Conservation (phyloP, 1,139 yeast species). For the Suhomyces panamericanus region DNA sequence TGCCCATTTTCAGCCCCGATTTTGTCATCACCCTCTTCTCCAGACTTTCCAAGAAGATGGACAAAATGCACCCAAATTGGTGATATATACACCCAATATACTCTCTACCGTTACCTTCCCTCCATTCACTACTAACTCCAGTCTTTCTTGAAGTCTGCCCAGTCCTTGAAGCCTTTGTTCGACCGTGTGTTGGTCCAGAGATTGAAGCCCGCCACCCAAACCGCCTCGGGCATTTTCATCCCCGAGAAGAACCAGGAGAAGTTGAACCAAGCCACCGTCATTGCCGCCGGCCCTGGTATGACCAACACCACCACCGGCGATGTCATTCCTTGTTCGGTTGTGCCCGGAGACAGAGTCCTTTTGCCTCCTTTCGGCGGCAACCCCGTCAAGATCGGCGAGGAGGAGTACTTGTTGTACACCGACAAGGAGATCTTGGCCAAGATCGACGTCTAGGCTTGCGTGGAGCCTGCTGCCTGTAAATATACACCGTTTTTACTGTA, state of each 20-base stretch:
- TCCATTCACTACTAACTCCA: slow-evolving; percentile 13
- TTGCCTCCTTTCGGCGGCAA: slow-evolving; percentile 92
- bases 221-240: slow-evolving; percentile 91
- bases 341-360: slow-evolving; percentile 88
- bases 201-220: slow-evolving; percentile 85
- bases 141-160: slow-evolving; percentile 78
- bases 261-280: slow-evolving; percentile 77
- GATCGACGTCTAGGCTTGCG: slow-evolving; percentile 43
- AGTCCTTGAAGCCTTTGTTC: slow-evolving; percentile 84
- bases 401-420: slow-evolving; percentile 74
- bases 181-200: slow-evolving; percentile 97
- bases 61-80: too few species aligned
- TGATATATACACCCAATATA: too few species aligned
- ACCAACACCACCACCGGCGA: slow-evolving; percentile 64
- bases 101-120: too few species aligned
- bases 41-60: neutral
- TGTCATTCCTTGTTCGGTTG: slow-evolving; percentile 68
- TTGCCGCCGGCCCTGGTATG: slow-evolving; percentile 85
- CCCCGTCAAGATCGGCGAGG: slow-evolving; percentile 82
- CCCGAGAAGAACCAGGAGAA: slow-evolving; percentile 97
- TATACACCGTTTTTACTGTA: neutral
- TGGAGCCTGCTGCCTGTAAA: slow-evolving; percentile 3
- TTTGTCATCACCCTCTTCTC: neutral
- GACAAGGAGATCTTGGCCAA: slow-evolving; percentile 95
- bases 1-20: neutral